phyloP scores from a whole-genome alignment of 768 basidiomycete genomes.

The Sutorius australiensis region DNA sequence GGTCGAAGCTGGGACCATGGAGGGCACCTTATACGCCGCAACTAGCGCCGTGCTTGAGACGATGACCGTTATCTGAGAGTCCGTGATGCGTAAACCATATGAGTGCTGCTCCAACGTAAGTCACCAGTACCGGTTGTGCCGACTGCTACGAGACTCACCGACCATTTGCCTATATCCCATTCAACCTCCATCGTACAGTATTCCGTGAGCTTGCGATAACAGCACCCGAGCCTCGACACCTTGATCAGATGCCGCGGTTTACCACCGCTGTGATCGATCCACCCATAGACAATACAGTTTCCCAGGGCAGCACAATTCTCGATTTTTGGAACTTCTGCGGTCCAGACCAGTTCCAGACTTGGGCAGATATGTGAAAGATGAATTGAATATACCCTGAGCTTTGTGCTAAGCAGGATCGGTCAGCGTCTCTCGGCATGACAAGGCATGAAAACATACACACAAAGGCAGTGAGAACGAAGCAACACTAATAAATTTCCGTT shows the following conservation, averaged over 20 bases:
- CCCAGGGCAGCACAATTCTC: constrained; percentile 1
- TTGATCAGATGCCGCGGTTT: background rate
- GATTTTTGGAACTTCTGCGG: background rate
- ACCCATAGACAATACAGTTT: constrained; percentile 8
- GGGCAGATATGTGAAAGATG: background rate
- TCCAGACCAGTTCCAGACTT: background rate
- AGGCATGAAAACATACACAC: background rate
- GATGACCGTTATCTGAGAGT: constrained; percentile 6
- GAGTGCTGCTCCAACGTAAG: background rate
- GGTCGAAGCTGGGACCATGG: background rate
- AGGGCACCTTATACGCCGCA: constrained; percentile 3
- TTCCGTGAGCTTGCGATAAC: background rate
- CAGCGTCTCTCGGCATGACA: background rate
- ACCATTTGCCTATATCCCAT: background rate
- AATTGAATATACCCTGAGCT: constrained; percentile 1
- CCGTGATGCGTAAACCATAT: constrained; percentile 7
- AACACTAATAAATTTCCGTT: background rate
- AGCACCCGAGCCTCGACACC: constrained; percentile 1
- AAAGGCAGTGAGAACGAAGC: background rate
- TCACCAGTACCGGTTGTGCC: background rate
- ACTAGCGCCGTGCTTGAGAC: constrained; percentile 1
- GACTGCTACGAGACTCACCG: background rate
- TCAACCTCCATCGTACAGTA: background rate
- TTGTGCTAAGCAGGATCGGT: background rate
- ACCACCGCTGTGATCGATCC: background rate